Conservation (phyloP, 306 rosid species). For the Ammopiptanthus mongolicus region DNA sequence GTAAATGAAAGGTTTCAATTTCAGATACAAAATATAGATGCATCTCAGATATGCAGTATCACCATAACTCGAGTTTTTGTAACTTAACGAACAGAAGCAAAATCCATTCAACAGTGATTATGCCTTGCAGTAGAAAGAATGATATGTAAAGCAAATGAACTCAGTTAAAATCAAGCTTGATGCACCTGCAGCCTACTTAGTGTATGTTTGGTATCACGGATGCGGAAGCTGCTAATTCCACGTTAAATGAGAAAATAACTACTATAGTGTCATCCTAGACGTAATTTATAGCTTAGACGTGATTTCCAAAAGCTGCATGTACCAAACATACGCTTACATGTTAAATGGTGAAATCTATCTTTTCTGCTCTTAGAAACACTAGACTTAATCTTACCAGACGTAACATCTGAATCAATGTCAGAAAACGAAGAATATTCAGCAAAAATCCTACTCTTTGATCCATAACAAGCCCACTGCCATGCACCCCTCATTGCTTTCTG, state of each 20-base stretch:
- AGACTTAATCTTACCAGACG: conserved; percentile 2
- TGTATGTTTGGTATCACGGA: no score
- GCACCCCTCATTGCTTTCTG: conserved; percentile 23
- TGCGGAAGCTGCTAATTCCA: no score
- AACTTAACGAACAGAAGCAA: background rate
- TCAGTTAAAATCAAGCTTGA: background rate
- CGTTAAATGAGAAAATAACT: no score
- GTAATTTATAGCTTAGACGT: no score
- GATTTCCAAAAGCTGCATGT: no score
- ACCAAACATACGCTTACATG: no score
- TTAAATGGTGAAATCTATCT: background rate
- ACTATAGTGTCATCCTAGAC: no score
- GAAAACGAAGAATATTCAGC: conserved; percentile 52
- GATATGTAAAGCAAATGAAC: background rate
- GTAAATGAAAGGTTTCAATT: background rate
- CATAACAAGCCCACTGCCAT: conserved; percentile 26
- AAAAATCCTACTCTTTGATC: conserved; percentile 24
- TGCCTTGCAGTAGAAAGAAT: background rate
- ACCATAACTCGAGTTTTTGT: no score
- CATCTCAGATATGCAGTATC: background rate
- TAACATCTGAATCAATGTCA: conserved; percentile 36
- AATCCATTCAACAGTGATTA: background rate
- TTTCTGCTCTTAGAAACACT: background rate
- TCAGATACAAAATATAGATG: background rate
- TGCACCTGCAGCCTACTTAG: background rate